Evolutionary conservation across 1,139 yeast species (phyloP), one percentile per base, ranked within the genome.

Genomic region (Pichia sp.): DNA sequence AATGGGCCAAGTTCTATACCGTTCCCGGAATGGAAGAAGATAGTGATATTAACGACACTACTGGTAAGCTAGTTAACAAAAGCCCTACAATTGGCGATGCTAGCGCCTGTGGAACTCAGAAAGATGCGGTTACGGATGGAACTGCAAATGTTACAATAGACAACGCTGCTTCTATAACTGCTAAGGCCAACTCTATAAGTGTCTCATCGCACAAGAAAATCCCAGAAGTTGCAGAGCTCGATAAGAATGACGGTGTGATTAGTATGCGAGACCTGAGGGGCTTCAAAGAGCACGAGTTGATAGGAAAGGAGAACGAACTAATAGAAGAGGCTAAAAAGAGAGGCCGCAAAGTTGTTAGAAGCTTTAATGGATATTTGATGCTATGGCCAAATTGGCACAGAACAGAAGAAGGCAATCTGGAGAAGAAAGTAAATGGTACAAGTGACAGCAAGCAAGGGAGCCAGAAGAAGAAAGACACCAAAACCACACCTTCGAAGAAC

Each of bases 301-400:
- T 51, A 34, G 46, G 46, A 1, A 24, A 45, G 38, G 50, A 55
- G 30, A 14, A 41, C n/a, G 31, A 49, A 40, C 14, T 58, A 16
- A 48, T 49, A 33, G 38, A 53, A 33, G 42, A 42, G 12, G 57
- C 54, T 5, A 20, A 20, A 24, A 17, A 3, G 8, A 50, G 43
- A 30, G 49, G 52, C 5, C 54, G 56, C 8, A 53, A 53, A 29
- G 33, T 51, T 7, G 50, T 58, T 4, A 48, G 60, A 30, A 48
- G 60, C 27, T 59, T 59, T 31, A 59, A 57, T 38, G 62, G 62
- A 2, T 59, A 49, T 34, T 49, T 55, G 16, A 55, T 55, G 54
- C 16, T 51, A 5, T 55, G 51, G 46, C 60, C 60, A 3, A 48
- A 54, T n/a, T 57, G 60, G 60, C 55, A 49, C 29, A 55, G 52